A percentile compares a stretch with the other conserved stretches of the same genome.
These are phyloP conservation scores for Jaenimonas drosophilae DNA, from an alignment of 208 protist genomes.

Conservation along the genomic window DNA sequence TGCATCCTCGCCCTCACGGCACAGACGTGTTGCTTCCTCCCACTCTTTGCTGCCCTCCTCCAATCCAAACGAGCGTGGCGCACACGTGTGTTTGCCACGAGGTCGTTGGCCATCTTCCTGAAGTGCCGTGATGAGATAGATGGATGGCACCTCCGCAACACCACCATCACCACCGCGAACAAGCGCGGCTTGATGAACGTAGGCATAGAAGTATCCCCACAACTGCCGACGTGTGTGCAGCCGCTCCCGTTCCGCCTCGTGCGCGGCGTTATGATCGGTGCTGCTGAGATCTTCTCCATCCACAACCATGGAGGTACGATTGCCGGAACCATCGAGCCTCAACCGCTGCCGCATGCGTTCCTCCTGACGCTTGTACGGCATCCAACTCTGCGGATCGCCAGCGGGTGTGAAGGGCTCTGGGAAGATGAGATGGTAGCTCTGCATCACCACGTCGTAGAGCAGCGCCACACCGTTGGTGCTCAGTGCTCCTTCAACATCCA, in stretches of 20 bases:
- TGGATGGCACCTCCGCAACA: background rate
- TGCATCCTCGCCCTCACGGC: background rate
- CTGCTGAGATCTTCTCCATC: background rate
- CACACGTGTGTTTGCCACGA: background rate
- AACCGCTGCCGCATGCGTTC: background rate
- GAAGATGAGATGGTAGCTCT: conserved; percentile 27
- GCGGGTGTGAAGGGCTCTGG: conserved; percentile 20
- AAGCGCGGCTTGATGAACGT: conserved; percentile 15
- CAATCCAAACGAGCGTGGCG: background rate
- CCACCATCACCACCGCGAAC: background rate
- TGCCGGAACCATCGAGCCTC: background rate
- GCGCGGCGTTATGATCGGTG: background rate
- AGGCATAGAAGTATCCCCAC: conserved; percentile 62
- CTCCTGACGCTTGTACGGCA: background rate
- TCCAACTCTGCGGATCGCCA: conserved; percentile 27
- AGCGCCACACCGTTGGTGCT: conserved; percentile 21
- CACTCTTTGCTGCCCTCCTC: background rate
- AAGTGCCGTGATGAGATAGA: conserved; percentile 22
- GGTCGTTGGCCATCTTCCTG: conserved; percentile 20
- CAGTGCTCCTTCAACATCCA: conserved; percentile 13
- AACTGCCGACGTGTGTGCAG: conserved; percentile 17
- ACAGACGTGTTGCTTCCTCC: background rate
- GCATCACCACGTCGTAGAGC: conserved; percentile 12
- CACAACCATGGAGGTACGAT: background rate
- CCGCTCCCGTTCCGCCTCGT: conserved; percentile 6